A percentile compares a stretch with the other conserved stretches of the same genome.
Evolutionary conservation across 1,284 basidiomycete genomes (phyloP).

Genomic region (Sutorius eximius): DNA sequence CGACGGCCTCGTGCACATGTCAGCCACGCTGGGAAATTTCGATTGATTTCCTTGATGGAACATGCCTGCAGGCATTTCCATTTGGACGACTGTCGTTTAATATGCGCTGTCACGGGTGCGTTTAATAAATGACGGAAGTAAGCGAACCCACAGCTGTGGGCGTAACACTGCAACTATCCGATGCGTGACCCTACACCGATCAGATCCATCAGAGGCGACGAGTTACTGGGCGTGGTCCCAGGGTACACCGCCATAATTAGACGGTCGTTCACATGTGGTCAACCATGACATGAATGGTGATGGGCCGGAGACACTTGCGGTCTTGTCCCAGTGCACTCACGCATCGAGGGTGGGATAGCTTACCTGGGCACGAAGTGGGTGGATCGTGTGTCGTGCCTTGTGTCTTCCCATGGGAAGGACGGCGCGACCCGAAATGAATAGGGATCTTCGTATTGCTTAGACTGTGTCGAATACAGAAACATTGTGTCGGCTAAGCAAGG

Average conservation of each 20-base stretch:
- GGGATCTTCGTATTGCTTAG: neutral
- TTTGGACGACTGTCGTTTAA: neutral
- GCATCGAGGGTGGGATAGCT: neutral
- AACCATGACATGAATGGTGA: neutral
- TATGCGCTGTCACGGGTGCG: conserved; percentile 8
- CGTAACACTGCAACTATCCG: neutral
- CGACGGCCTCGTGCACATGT: neutral
- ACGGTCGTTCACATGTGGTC: neutral
- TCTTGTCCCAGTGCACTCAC: too few species aligned
- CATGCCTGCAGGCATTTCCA: neutral
- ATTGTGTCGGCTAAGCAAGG: neutral
- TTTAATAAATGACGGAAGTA: conserved; percentile 16
- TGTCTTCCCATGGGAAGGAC: neutral
- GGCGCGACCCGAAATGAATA: neutral
- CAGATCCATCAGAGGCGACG: neutral
- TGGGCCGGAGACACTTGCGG: neutral
- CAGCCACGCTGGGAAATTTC: neutral
- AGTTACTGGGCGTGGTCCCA: neutral
- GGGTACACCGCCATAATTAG: neutral
- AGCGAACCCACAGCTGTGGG: neutral
- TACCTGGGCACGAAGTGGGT: neutral
- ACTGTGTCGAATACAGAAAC: neutral
- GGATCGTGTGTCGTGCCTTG: neutral
- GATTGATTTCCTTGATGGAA: neutral
- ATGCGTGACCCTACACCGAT: neutral